These are phyloP conservation scores for Wickerhamiella brachini DNA, from an alignment of 805 yeast genomes.

Conservation along the genomic window DNA sequence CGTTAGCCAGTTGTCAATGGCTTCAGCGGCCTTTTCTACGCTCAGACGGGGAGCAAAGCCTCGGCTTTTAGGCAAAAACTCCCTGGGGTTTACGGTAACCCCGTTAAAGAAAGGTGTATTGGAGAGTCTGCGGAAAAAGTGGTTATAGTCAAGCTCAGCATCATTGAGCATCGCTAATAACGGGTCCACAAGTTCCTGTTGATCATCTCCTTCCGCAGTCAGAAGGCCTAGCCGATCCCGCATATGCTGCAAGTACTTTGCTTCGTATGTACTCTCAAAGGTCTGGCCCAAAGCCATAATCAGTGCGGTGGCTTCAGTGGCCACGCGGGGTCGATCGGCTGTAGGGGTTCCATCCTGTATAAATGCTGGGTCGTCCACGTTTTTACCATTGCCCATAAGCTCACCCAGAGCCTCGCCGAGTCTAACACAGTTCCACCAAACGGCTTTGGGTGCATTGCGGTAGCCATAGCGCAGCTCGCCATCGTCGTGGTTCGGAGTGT, in stretches of 20 bases:
- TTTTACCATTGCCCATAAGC: conserved; percentile 58
- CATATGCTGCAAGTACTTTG: conserved; percentile 42
- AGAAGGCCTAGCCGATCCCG: conserved; percentile 57
- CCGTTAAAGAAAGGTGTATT: conserved; percentile 29
- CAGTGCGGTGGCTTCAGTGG: conserved; percentile 48
- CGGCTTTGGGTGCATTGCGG: conserved; percentile 68
- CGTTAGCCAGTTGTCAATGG: conserved; percentile 41
- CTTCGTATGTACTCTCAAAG: conserved; percentile 49
- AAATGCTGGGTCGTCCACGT: conserved; percentile 33
- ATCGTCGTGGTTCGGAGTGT: conserved; percentile 87
- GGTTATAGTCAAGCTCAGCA: conserved; percentile 64
- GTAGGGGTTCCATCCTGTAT: conserved; percentile 27
- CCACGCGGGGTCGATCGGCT: conserved; percentile 36
- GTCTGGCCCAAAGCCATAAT: conserved; percentile 52
- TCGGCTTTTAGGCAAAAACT: conserved; percentile 24
- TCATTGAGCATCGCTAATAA: conserved; percentile 46
- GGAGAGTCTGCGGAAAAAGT: conserved; percentile 58
- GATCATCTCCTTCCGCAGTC: conserved; percentile 27
- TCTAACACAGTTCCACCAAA: conserved; percentile 87
- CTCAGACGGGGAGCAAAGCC: conserved; percentile 21
- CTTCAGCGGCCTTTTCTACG: conserved; percentile 28
- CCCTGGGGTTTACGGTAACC: conserved; percentile 18
- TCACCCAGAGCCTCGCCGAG: conserved; percentile 76
- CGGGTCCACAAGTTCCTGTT: conserved; percentile 35
- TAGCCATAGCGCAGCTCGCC: conserved; percentile 55